Percentiles rank a stretch among this genome's conserved stretches.
Evolutionary conservation across 345 rosid genomes (phyloP).

Genomic region (Anacardium occidentale): DNA sequence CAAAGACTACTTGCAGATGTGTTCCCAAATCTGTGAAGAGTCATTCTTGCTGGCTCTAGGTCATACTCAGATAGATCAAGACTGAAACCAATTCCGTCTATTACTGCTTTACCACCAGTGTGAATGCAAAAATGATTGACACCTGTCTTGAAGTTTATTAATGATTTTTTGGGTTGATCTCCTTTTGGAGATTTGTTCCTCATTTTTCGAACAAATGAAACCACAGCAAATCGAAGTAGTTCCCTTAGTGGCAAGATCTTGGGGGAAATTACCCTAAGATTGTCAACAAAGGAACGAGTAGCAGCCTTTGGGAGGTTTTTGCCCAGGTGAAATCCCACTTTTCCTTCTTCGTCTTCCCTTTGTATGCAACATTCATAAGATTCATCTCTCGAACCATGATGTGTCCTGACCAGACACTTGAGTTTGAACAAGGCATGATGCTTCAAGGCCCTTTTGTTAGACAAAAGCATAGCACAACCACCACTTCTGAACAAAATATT

Average conservation of each 20-base stretch:
- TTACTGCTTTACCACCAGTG: slow-evolving; percentile 93
- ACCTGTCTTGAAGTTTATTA: slow-evolving; percentile 68
- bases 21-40: slow-evolving; percentile 90
- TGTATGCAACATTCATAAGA: slow-evolving; percentile 68
- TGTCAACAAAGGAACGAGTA: slow-evolving; percentile 69
- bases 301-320: slow-evolving; percentile 79
- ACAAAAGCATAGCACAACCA: slow-evolving; percentile 71
- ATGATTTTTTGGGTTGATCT: slow-evolving; percentile 33
- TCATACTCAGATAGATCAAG: slow-evolving; percentile 65
- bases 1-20: slow-evolving; percentile 91
- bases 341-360: slow-evolving; percentile 67
- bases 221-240: slow-evolving; percentile 46
- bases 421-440: slow-evolving; percentile 60
- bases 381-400: slow-evolving; percentile 79
- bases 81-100: slow-evolving; percentile 70
- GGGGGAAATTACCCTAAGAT: slow-evolving; percentile 63
- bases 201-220: slow-evolving; percentile 38
- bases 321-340: slow-evolving; percentile 62
- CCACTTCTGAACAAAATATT: slow-evolving; percentile 83
- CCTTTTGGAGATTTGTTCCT: slow-evolving; percentile 16
- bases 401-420: slow-evolving; percentile 77
- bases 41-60: slow-evolving; percentile 92
- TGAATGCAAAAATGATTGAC: slow-evolving; percentile 91
- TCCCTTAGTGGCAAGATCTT: slow-evolving; percentile 77
- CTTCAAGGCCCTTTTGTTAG: slow-evolving; percentile 55